Evolutionary conservation across 257 asterid genomes (phyloP).

Genomic region (Solanum ahanhuiri): DNA sequence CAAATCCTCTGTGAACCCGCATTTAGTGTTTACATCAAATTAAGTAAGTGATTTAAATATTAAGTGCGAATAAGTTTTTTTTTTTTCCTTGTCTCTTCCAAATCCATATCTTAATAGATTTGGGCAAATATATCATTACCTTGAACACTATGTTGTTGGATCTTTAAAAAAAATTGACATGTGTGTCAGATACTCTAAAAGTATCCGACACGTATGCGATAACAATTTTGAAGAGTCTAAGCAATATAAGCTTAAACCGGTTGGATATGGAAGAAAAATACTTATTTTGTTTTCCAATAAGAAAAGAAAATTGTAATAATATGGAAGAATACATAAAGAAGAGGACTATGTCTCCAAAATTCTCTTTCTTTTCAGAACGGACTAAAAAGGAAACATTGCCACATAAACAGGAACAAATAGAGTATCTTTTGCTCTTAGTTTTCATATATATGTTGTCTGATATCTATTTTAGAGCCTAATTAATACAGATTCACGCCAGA

Average conservation of each 20-base stretch:
- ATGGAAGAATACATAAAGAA: not conserved
- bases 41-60: not conserved
- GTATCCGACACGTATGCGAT: accelerated
- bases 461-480: not conserved
- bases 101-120: not conserved
- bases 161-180: not conserved
- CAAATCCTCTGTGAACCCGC: not conserved
- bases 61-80: not conserved
- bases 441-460: not conserved
- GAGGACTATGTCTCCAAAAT: not conserved
- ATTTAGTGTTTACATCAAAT: not conserved
- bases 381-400: not conserved
- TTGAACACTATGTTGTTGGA: not conserved
- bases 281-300: not conserved
- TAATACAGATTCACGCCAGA: not conserved
- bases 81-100: not conserved
- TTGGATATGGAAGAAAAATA: not conserved
- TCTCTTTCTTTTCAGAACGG: accelerated
- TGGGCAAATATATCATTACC: not conserved
- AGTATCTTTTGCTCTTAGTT: not conserved
- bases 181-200: not conserved
- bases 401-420: not conserved
- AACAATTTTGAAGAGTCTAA: not conserved
- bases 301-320: not conserved
- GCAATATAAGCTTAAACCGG: not conserved